Conservation (phyloP, 495 filamentous ascomycete species). For the Patellaria atrata region DNA sequence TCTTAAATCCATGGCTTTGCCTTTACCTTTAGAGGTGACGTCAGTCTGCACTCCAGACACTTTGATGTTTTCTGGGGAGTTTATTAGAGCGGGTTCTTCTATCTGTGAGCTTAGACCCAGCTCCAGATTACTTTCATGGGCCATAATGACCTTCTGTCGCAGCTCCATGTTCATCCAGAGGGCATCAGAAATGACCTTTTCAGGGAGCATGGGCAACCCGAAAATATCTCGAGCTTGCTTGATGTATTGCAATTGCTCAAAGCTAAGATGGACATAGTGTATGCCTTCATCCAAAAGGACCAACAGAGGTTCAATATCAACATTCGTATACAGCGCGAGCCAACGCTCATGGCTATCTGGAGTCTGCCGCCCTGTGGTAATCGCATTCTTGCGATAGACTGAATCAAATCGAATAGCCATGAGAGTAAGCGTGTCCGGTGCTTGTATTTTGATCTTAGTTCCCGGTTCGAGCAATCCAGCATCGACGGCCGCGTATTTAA, state of each 20-base stretch:
- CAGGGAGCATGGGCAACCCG: conserved; percentile 38
- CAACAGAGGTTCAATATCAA: conserved; percentile 41
- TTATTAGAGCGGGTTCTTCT: conserved; percentile 18
- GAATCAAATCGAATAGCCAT: conserved; percentile 35
- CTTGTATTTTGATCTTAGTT: conserved; percentile 23
- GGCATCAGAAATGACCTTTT: conserved; percentile 39
- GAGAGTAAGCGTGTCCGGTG: conserved; percentile 28
- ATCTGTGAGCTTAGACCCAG: conserved; percentile 29
- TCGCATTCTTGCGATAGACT: conserved; percentile 31
- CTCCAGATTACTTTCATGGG: conserved; percentile 36
- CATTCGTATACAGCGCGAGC: conserved; percentile 33
- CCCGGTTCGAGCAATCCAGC: conserved; percentile 29
- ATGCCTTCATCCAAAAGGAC: conserved; percentile 44
- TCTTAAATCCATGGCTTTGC: conserved; percentile 10
- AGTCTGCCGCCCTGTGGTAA: conserved; percentile 17
- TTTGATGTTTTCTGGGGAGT: background rate
- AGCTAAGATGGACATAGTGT: conserved; percentile 46
- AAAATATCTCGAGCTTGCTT: conserved; percentile 36
- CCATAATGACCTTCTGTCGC: conserved; percentile 39
- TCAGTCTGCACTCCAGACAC: background rate
- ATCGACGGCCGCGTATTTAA: conserved; percentile 30
- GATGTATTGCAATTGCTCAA: conserved; percentile 44
- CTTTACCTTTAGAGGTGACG: conserved; percentile 33
- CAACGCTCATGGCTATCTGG: conserved; percentile 32
- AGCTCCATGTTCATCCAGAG: conserved; percentile 42